Percentiles rank a stretch among this genome's conserved stretches.
Conservation (phyloP, 768 basidiomycete genomes). For the Tephrocybe sp. region DNA sequence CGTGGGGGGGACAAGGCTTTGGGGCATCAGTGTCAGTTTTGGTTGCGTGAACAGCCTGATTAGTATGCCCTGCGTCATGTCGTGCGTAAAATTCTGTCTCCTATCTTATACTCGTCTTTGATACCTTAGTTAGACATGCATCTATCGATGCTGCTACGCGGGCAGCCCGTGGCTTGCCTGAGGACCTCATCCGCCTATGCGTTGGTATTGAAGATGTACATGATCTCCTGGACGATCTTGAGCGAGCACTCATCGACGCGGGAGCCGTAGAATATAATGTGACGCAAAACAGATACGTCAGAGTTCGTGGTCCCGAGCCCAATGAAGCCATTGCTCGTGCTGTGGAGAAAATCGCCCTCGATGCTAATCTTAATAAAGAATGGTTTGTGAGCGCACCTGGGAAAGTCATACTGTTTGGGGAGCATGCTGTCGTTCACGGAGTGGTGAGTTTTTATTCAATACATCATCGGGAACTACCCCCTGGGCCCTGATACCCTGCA, state of each 20-base stretch:
- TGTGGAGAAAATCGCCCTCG: constrained; percentile 64
- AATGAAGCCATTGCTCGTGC: constrained; percentile 50
- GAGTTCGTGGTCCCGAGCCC: constrained; percentile 29
- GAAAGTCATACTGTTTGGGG: constrained; percentile 97
- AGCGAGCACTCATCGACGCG: constrained; percentile 87
- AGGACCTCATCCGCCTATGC: constrained; percentile 96
- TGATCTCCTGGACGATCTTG: constrained; percentile 94
- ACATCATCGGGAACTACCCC: not conserved
- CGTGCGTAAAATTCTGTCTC: constrained; percentile 59
- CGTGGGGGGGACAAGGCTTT: constrained; percentile 88
- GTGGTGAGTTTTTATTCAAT: constrained; percentile 59
- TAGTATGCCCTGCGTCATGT: constrained; percentile 99
- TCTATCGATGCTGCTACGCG: constrained; percentile 96
- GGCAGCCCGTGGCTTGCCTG: constrained; percentile 95
- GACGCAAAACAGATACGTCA: constrained; percentile 52
- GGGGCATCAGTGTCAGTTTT: constrained; percentile 98
- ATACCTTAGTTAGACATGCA: constrained; percentile 66
- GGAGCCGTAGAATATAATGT: constrained; percentile 75
- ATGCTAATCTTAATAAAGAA: constrained; percentile 40
- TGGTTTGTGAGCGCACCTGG: constrained; percentile 96
- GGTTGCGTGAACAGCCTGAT: constrained; percentile 98
- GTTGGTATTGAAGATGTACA: constrained; percentile 96
- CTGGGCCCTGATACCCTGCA: constrained; percentile 5
- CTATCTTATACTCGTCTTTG: constrained; percentile 12
- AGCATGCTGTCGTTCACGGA: constrained; percentile 98